Evolutionary conservation across 495 filamentous ascomycete genomes (phyloP), one percentile per base, ranked within the genome.

Genomic region (Talaromyces nanjingensis): DNA sequence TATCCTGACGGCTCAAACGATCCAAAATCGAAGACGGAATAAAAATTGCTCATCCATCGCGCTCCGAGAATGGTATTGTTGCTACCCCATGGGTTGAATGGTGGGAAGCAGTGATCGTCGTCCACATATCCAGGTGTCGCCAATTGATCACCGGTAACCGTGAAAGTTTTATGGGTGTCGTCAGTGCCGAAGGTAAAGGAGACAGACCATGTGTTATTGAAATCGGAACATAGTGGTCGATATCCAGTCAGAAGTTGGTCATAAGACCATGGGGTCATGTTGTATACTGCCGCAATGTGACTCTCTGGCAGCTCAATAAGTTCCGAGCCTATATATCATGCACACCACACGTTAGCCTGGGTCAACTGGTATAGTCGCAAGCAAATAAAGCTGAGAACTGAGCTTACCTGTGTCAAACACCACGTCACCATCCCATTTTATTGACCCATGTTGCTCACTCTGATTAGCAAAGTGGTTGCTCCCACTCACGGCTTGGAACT

Each of bases 211-310:
- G 52, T 54, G 52, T 27, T 54, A 27, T 54, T 54, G 52, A 54
- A 54, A 22, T 54, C 52, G 52, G 52, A 54, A 54, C 52, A 54
- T 11, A 54, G 52, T 54, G 52, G 52, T 54, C 52, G 52, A 54
- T 54, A 54, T 24, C 52, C 52, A 27, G 52, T 54, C 20, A 54
- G 5, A 27, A 54, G 52, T 54, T 54, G 18, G 18, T 24, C 8
- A 12, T 54, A 54, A 54, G 52, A 24, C 52, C 52, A 54, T 27
- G 52, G 52, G 20, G 52, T 24, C 18, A 24, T 54, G 18, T 22
- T 27, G 52, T 54, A 54, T 22, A 54, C 18, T 54, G 52, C 18
- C 8, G 18, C 52, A 54, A 54, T 54, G 24, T 54, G 7, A 22
- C 8, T 27, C 18, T 24, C 20, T 11, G 52, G 52, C 14, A 54